These are phyloP conservation scores for Ceratocystis albifundus DNA, from an alignment of 2,329 filamentous ascomycete genomes.

Conservation along the genomic window DNA sequence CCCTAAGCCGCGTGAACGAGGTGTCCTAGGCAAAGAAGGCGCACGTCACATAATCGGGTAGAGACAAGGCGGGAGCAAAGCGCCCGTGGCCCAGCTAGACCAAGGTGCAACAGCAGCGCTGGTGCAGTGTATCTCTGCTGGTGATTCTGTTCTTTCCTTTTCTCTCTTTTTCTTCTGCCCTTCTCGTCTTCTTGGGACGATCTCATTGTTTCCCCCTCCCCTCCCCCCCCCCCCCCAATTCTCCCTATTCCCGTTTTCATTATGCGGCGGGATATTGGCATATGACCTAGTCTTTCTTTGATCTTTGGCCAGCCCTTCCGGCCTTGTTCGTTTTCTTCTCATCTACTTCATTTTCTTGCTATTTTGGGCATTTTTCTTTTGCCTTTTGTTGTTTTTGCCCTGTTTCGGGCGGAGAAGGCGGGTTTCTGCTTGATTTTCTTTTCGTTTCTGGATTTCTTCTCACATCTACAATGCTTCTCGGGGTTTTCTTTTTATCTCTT, in stretches of 20 bases:
- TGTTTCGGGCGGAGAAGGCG: not conserved
- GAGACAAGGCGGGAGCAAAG: not conserved
- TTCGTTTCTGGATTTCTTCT: not conserved
- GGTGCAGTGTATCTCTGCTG: not conserved
- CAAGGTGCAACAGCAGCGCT: not conserved
- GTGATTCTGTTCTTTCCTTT: not conserved
- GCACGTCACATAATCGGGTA: constrained; percentile 69
- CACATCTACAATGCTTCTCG: constrained; percentile 8
- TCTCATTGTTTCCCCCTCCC: not conserved
- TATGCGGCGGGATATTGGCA: not conserved
- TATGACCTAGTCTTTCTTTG: not conserved
- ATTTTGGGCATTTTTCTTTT: not conserved
- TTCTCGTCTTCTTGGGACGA: not conserved
- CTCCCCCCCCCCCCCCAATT: too few species aligned
- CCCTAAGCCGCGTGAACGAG: constrained; percentile 86
- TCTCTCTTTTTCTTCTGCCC: not conserved
- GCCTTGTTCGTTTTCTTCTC: not conserved
- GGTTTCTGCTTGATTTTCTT: not conserved
- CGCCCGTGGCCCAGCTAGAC: not conserved
- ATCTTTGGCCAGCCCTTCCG: not conserved
- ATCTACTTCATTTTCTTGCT: not conserved
- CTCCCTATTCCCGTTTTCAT: not conserved
- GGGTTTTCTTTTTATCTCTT: constrained; percentile 10
- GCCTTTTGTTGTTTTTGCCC: not conserved
- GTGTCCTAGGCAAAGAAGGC: constrained; percentile 89